A percentile compares a stretch with the other conserved stretches of the same genome.
phyloP scores from a whole-genome alignment of 768 basidiomycete genomes.

The Cystofilobasidium bisporidii region DNA sequence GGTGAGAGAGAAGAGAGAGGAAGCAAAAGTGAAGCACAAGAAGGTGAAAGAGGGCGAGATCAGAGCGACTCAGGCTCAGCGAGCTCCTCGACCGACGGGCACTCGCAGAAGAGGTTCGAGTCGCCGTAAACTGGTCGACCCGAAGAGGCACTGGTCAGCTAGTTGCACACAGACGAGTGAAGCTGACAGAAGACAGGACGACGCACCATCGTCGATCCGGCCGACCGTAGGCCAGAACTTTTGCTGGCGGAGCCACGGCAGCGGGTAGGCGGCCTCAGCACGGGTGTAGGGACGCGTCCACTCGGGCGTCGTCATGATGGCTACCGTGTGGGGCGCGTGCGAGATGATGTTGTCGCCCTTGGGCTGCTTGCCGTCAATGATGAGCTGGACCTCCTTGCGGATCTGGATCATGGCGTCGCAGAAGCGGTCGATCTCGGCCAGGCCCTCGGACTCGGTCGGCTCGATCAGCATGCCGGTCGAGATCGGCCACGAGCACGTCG shows the following conservation, averaged over 20 bases:
- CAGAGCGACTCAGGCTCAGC: conserved; percentile 5
- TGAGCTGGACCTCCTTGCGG: conserved; percentile 77
- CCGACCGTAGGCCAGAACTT: conserved; percentile 97
- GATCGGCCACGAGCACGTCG: conserved; percentile 97
- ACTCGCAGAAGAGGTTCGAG: conserved; percentile 56
- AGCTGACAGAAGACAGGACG: too few species aligned
- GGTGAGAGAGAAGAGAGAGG: background rate
- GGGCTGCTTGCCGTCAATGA: conserved; percentile 76
- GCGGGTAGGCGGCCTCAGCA: conserved; percentile 79
- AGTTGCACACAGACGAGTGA: too few species aligned
- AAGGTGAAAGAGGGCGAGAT: background rate
- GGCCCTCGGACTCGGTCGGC: conserved; percentile 26
- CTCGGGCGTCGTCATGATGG: conserved; percentile 60
- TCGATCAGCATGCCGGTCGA: conserved; percentile 70
- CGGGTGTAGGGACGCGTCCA: conserved; percentile 75
- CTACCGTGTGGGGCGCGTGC: conserved; percentile 86
- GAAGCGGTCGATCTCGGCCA: conserved; percentile 50
- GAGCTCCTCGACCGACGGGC: conserved; percentile 40
- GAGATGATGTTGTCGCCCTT: conserved; percentile 83
- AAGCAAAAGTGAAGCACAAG: background rate
- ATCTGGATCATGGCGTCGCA: conserved; percentile 98
- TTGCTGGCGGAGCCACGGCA: conserved; percentile 67
- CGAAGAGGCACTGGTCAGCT: too few species aligned
- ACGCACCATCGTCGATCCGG: conserved; percentile 82
- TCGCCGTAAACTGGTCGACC: conserved; percentile 71